phyloP scores from a whole-genome alignment of 2,329 filamentous ascomycete species.

The Cytospora schulzeri region DNA sequence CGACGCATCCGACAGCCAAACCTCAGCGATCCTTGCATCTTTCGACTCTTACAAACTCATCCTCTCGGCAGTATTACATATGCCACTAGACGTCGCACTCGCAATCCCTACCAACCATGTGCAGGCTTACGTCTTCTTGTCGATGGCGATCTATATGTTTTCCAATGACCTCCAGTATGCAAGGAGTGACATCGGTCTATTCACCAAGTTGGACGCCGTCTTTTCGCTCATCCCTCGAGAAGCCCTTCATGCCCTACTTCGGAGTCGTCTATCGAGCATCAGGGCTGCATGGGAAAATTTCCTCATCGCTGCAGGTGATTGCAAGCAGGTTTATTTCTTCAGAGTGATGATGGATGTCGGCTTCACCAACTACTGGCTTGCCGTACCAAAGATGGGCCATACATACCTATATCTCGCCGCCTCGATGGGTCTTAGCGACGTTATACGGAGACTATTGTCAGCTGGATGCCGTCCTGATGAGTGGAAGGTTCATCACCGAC shows the following conservation, averaged over 20 bases:
- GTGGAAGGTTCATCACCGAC: not conserved
- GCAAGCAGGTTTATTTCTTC: not conserved
- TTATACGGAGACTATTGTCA: not conserved
- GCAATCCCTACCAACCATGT: not conserved
- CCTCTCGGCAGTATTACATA: not conserved
- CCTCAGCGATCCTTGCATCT: not conserved
- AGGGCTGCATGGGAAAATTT: not conserved
- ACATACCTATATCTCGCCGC: not conserved
- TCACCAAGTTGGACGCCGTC: not conserved
- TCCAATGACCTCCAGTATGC: not conserved
- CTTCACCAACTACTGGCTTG: not conserved
- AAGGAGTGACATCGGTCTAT: too few species aligned
- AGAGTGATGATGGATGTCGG: not conserved
- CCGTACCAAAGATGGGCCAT: not conserved
- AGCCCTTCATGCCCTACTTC: not conserved
- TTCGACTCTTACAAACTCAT: not conserved
- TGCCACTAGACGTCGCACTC: not conserved
- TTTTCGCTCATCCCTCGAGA: not conserved
- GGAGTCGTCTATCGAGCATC: not conserved
- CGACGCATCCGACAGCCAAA: not conserved
- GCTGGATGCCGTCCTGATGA: not conserved
- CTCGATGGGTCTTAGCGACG: not conserved
- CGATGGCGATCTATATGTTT: not conserved
- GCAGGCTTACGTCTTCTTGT: not conserved
- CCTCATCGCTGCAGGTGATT: not conserved